Base-by-base conservation (phyloP, 176 grass and related monocot genomes). In the Tillandsia leiboldiana region DNA sequence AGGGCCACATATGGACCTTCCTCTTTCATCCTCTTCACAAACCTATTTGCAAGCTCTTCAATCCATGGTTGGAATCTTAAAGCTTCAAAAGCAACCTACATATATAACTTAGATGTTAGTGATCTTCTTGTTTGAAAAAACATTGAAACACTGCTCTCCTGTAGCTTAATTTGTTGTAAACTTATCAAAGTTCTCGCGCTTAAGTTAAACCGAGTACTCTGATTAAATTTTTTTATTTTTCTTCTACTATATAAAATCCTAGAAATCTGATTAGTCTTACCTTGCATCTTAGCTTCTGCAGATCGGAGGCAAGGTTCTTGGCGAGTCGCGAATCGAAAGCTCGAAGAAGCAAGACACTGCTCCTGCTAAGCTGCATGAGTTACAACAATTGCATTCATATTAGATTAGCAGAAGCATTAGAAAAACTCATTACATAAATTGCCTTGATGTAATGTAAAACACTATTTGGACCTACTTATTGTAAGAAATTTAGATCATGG, bases 241-340 rank as follows among this genome's bases (percentile, higher is more conserved):
- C 26, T 68, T 24, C 26, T 68, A 11, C 12, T 68, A 12, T 10
- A 9, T 28, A 68, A 1, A 72, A 10, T n/a, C 0, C 11, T 23
- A 14, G 9, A 8, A 42, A 11, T 12, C 10, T 74, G 23, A 57
- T 27, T 50, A 6, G 3, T 48, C 15, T n/a, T 47, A 82, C 79
- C 72, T 80, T 85, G 67, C 82, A 85, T 13, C 72, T 72, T 20
- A 85, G 82, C 61, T 76, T 85, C 66, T 85, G 82, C 11, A 85
- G 67, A 63, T 85, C 72, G 14, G 62, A 48, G 12, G 20, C 72
- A 10, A 85, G 72, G 51, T 85, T 59, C 64, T 80, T 85, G 4
- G 77, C 22, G 17, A 85, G 72, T 42, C 82, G 51, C 5, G 82
- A 85, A 48, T 85, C 82, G 11, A 85, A 85, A 12, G 70, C 82